Evolutionary conservation across 2,329 filamentous ascomycete species (phyloP).

Genomic region (Cladosporium sphaerospermum): DNA sequence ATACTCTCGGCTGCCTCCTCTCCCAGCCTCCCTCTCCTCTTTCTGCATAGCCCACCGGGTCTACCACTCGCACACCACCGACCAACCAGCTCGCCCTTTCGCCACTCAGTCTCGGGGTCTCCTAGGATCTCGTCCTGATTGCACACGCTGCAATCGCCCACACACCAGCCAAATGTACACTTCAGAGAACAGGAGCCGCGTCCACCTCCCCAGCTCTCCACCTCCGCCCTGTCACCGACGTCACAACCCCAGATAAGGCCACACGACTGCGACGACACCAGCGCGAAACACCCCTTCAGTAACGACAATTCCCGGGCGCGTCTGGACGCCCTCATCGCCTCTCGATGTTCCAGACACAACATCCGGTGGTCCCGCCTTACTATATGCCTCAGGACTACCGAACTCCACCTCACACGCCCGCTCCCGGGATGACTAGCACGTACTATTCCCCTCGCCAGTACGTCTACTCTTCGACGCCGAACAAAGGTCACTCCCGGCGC

Average conservation of each 20-base stretch:
- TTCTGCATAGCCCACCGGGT: slow-evolving; percentile 10
- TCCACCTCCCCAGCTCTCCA: slow-evolving; percentile 4
- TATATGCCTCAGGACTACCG: slow-evolving; percentile 46
- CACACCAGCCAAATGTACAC: slow-evolving; percentile 11
- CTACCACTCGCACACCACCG: neutral
- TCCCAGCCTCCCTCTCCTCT: slow-evolving; percentile 5
- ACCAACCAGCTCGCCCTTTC: slow-evolving; percentile 5
- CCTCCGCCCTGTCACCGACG: slow-evolving; percentile 11
- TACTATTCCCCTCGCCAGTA: slow-evolving; percentile 52
- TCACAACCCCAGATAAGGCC: slow-evolving; percentile 9
- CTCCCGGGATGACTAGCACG: slow-evolving; percentile 33
- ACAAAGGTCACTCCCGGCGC: slow-evolving; percentile 48
- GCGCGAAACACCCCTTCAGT: neutral
- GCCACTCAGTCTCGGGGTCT: slow-evolving; percentile 6
- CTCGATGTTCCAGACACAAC: slow-evolving; percentile 31
- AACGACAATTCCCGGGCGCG: slow-evolving; percentile 20
- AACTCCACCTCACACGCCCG: slow-evolving; percentile 44
- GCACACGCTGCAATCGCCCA: slow-evolving; percentile 5
- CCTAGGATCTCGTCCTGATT: slow-evolving; percentile 11
- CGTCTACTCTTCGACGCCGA: slow-evolving; percentile 42
- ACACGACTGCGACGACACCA: neutral
- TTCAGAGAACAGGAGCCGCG: slow-evolving; percentile 12
- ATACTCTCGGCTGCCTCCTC: slow-evolving; percentile 9
- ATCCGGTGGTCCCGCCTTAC: slow-evolving; percentile 39
- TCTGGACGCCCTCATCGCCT: slow-evolving; percentile 30